phyloP scores from a whole-genome alignment of 192 early-diverging fungal genomes.

The Kappamyces sp. region DNA sequence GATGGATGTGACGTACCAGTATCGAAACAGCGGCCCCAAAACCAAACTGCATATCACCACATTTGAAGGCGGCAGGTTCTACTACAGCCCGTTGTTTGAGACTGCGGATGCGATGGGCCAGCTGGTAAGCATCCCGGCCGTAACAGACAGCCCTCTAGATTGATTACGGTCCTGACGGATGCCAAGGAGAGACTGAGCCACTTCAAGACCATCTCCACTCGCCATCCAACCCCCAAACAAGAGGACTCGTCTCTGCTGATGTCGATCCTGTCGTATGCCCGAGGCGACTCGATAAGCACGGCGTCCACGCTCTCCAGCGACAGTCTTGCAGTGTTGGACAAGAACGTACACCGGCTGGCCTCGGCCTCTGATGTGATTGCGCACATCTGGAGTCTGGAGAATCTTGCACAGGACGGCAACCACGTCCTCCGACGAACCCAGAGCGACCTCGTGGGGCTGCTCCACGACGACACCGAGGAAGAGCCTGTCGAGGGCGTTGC shows the following conservation, averaged over 20 bases:
- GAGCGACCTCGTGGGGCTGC: neutral
- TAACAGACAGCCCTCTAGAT: no score
- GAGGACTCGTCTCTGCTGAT: no score
- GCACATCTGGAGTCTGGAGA: neutral
- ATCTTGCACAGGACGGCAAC: neutral
- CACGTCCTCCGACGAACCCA: neutral
- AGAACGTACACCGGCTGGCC: neutral
- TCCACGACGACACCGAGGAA: neutral
- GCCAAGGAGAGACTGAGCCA: no score
- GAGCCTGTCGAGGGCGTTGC: neutral
- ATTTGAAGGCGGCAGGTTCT: neutral
- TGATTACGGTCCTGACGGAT: no score
- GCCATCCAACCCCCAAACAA: no score
- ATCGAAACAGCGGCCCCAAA: conserved; percentile 11
- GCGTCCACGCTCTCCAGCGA: neutral
- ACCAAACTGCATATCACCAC: conserved; percentile 3
- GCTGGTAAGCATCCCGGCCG: no score
- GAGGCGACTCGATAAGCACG: no score
- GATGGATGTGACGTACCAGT: conserved; percentile 8
- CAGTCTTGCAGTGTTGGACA: neutral
- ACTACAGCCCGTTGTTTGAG: no score
- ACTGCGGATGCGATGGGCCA: no score
- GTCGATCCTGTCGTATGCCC: no score
- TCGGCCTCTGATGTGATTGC: neutral
- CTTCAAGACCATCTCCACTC: no score